Evolutionary conservation across 2,329 filamentous ascomycete species (phyloP).

Genomic region (Colletotrichum australisinense): DNA sequence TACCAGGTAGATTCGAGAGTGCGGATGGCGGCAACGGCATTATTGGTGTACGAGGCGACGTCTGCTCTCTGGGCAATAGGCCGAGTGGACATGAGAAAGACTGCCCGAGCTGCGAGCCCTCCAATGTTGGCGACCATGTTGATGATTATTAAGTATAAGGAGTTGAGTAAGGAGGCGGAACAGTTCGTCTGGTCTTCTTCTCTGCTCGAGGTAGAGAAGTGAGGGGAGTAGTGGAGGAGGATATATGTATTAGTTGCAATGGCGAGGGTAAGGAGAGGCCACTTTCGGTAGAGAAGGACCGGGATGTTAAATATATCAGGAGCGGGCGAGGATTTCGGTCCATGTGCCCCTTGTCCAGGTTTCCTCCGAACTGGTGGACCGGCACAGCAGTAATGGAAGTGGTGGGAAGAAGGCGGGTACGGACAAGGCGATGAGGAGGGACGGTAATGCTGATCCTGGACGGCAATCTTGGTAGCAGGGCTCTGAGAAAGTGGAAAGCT

Average conservation of each 20-base stretch:
- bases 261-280: slow-evolving; percentile 1
- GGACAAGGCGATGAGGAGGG: slow-evolving; percentile 14
- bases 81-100: slow-evolving; percentile 35
- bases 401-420: slow-evolving; percentile 14
- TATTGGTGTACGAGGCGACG: slow-evolving; percentile 43
- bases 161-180: slow-evolving; percentile 1
- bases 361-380: slow-evolving; percentile 20
- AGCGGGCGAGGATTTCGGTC: slow-evolving; percentile 13
- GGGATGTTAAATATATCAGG: slow-evolving; percentile 33
- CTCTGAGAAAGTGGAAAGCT: slow-evolving; percentile 7
- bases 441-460: slow-evolving; percentile 19
- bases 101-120: slow-evolving; percentile 33
- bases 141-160: slow-evolving; percentile 21
- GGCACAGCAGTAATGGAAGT: slow-evolving; percentile 13
- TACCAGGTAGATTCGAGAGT: slow-evolving; percentile 70
- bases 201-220: background rate
- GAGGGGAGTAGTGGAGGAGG: slow-evolving; percentile 2
- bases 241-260: slow-evolving; percentile 31
- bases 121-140: slow-evolving; percentile 36
- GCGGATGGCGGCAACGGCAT: slow-evolving; percentile 48
- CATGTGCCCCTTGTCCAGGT: slow-evolving; percentile 32
- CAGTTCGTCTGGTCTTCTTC: background rate
- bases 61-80: slow-evolving; percentile 31
- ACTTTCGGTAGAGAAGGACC: slow-evolving; percentile 8
- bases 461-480: slow-evolving; percentile 20